Evolutionary conservation across 2,329 filamentous ascomycete genomes (phyloP).

Genomic region (Fusarium tuaranense): DNA sequence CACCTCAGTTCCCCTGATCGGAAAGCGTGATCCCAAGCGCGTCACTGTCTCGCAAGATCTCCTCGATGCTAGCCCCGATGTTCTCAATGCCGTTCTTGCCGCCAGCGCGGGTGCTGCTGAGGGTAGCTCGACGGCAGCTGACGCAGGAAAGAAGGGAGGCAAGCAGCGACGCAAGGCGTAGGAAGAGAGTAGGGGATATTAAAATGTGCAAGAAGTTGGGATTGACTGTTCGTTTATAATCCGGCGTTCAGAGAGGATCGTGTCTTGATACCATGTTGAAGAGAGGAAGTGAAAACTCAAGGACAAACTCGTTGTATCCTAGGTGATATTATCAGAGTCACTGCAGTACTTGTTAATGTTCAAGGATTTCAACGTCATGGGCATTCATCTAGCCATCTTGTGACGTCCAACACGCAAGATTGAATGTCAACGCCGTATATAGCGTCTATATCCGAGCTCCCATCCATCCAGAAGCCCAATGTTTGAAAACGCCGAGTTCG

Average conservation of each 20-base stretch:
- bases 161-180: slow-evolving; percentile 62
- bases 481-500: slow-evolving; percentile 15
- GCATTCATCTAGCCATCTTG: slow-evolving; percentile 7
- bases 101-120: slow-evolving; percentile 47
- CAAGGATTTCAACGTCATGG: slow-evolving; percentile 3
- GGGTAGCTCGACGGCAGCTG: slow-evolving; percentile 47
- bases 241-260: slow-evolving; percentile 37
- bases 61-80: slow-evolving; percentile 56
- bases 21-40: slow-evolving; percentile 72
- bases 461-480: slow-evolving; percentile 1
- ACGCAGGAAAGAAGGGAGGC: slow-evolving; percentile 55
- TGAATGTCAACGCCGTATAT: background rate
- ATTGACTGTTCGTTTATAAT: slow-evolving; percentile 17
- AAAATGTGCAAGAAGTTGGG: slow-evolving; percentile 1
- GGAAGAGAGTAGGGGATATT: slow-evolving; percentile 7
- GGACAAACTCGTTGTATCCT: background rate
- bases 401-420: slow-evolving; percentile 10
- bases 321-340: background rate
- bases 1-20: slow-evolving; percentile 73
- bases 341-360: background rate
- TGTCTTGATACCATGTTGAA: slow-evolving; percentile 18
- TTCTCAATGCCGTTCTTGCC: slow-evolving; percentile 62
- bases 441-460: slow-evolving; percentile 19
- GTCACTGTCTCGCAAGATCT: slow-evolving; percentile 55
- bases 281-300: background rate